Evolutionary conservation across 805 yeast genomes (phyloP).

Genomic region (Teunomyces kruisii): DNA sequence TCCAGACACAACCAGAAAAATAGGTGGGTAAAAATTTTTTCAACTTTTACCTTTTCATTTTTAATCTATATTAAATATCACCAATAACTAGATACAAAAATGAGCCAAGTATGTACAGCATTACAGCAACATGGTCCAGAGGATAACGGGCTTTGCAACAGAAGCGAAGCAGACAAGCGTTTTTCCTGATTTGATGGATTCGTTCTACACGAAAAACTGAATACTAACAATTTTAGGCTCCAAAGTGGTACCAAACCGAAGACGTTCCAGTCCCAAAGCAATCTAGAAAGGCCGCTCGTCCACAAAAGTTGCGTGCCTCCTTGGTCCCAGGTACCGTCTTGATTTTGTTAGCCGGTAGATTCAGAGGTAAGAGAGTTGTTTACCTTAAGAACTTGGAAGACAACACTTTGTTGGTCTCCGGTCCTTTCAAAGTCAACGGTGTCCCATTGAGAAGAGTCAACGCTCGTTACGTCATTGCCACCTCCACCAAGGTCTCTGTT

Average conservation of each 20-base stretch:
- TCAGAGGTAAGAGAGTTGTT: slow-evolving; percentile 99
- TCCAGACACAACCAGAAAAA: slow-evolving; percentile 10
- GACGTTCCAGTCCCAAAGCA: slow-evolving; percentile 84
- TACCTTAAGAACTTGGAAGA: slow-evolving; percentile 96
- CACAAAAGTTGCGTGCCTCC: slow-evolving; percentile 93
- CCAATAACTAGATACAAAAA: slow-evolving; percentile 18
- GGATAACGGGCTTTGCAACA: neutral
- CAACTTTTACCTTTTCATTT: slow-evolving; percentile 8
- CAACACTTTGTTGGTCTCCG: slow-evolving; percentile 94
- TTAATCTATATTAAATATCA: slow-evolving; percentile 11
- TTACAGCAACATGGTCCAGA: neutral
- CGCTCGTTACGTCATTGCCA: slow-evolving; percentile 97
- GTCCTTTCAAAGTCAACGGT: slow-evolving; percentile 99
- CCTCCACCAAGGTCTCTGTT: slow-evolving; percentile 88
- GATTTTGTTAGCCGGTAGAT: slow-evolving; percentile 97
- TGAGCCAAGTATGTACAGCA: slow-evolving; percentile 16
- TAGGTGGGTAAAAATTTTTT: slow-evolving; percentile 12
- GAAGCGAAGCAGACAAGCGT: neutral
- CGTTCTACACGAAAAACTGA: neutral
- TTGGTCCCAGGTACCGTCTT: slow-evolving; percentile 97
- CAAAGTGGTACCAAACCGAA: slow-evolving; percentile 94
- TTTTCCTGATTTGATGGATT: no score
- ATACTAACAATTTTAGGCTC: slow-evolving; percentile 50
- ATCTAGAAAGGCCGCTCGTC: slow-evolving; percentile 87
- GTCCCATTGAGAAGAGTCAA: slow-evolving; percentile 99